Evolutionary conservation across 73 alveolate species (phyloP).

Genomic region (Blepharisma stoltei): DNA sequence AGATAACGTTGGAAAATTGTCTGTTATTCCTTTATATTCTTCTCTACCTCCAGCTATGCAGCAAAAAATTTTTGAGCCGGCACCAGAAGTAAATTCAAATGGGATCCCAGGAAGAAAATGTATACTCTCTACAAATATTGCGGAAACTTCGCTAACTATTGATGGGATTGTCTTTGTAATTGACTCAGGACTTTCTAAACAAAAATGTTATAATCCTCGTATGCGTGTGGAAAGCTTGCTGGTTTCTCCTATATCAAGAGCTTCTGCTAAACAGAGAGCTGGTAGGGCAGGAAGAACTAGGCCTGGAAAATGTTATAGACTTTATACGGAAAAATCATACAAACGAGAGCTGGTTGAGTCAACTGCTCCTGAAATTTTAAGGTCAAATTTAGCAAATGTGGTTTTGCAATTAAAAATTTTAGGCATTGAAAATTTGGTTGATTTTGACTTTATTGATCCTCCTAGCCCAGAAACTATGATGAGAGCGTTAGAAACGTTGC

Average conservation of each 20-base stretch:
- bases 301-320: constrained; percentile 99
- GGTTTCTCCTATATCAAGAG: constrained; percentile 96
- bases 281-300: constrained; percentile 99
- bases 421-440: constrained; percentile 96
- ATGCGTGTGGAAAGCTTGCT: constrained; percentile 95
- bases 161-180: constrained; percentile 99
- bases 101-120: constrained; percentile 90
- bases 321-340: constrained; percentile 94
- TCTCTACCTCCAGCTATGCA: constrained; percentile 97
- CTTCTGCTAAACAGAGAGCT: constrained; percentile 98
- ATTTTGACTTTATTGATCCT: constrained; percentile 99
- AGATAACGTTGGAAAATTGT: constrained; percentile 45
- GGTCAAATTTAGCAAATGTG: constrained; percentile 91
- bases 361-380: constrained; percentile 97
- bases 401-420: constrained; percentile 69
- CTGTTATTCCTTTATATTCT: constrained; percentile 94
- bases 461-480: constrained; percentile 99
- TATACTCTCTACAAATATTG: constrained; percentile 99
- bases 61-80: constrained; percentile 96
- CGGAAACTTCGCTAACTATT: constrained; percentile 99
- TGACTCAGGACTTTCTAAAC: constrained; percentile 99
- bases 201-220: constrained; percentile 99
- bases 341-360: constrained; percentile 91
- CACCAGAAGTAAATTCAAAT: constrained; percentile 88
- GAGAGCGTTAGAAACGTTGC: constrained; percentile 98